Conservation (phyloP, 352 stramenopile species). For the Phytophthora syringae region DNA sequence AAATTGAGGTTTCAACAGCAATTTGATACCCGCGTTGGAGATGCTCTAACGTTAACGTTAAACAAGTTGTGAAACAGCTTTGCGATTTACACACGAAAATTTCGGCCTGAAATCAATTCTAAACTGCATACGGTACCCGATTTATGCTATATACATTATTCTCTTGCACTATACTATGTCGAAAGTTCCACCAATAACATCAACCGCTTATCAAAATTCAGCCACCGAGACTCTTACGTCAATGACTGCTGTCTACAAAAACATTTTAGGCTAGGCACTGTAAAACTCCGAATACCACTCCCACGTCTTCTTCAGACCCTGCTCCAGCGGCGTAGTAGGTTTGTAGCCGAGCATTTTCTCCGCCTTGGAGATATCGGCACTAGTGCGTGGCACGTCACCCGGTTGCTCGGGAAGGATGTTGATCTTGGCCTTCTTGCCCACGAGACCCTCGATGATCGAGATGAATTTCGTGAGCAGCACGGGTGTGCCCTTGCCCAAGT, state of each 20-base stretch:
- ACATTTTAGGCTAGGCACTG: conserved; percentile 4
- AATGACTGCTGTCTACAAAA: conserved; percentile 8
- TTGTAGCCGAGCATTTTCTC: conserved; percentile 95
- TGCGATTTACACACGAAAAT: too few species aligned
- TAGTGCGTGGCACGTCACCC: conserved; percentile 96
- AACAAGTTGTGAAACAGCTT: too few species aligned
- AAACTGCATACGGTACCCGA: too few species aligned
- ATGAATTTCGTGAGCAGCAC: conserved; percentile 96
- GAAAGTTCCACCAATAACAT: too few species aligned
- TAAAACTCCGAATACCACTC: conserved; percentile 92
- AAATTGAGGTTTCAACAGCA: too few species aligned
- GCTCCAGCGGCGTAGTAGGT: conserved; percentile 92
- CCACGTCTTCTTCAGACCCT: conserved; percentile 94
- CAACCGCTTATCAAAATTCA: too few species aligned
- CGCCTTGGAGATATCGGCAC: conserved; percentile 96
- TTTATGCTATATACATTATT: too few species aligned
- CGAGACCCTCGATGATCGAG: conserved; percentile 92
- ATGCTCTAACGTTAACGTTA: too few species aligned
- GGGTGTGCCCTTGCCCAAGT: conserved; percentile 95
- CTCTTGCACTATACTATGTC: too few species aligned
- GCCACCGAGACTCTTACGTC: too few species aligned
- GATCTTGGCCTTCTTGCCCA: conserved; percentile 95
- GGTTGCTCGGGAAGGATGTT: conserved; percentile 95
- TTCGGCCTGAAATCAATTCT: too few species aligned
- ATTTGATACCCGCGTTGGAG: too few species aligned